These are phyloP conservation scores for Caryopteris hybrid DNA, from an alignment of 305 asterid genomes.

Conservation along the genomic window DNA sequence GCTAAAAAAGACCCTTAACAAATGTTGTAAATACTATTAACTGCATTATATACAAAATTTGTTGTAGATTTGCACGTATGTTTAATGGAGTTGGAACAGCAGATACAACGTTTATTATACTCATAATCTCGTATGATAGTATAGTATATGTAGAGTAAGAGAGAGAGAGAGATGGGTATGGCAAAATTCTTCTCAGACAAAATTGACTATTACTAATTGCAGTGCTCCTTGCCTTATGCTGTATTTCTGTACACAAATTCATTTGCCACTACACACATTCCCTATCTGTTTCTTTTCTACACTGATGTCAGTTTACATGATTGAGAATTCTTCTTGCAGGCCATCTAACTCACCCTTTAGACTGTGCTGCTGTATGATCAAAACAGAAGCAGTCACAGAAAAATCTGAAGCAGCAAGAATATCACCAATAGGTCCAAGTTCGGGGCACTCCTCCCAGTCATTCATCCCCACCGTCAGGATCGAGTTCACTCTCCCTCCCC, in stretches of 20 bases:
- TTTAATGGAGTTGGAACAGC: no score
- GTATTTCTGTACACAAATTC: neutral
- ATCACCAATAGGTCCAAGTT: conserved; percentile 89
- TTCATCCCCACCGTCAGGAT: conserved; percentile 88
- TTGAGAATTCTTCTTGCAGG: conserved; percentile 81
- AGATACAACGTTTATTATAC: no score
- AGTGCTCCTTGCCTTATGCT: neutral
- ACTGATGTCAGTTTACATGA: conserved; percentile 42
- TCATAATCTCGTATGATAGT: no score
- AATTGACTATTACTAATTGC: no score
- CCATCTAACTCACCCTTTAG: conserved; percentile 86
- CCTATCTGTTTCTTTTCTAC: neutral
- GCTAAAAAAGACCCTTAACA: no score
- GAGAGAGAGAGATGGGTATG: no score
- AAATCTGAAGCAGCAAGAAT: conserved; percentile 85
- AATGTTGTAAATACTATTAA: no score
- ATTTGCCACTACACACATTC: neutral
- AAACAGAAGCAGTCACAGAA: conserved; percentile 69
- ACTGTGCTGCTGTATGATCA: conserved; percentile 82
- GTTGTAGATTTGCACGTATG: no score
- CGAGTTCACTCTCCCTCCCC: conserved; percentile 82
- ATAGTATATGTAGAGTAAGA: no score
- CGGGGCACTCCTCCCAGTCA: conserved; percentile 98
- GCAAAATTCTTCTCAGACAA: no score
- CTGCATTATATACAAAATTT: no score